Evolutionary conservation across 2,329 filamentous ascomycete species (phyloP).

Genomic region (Dothideomycetes sp.): DNA sequence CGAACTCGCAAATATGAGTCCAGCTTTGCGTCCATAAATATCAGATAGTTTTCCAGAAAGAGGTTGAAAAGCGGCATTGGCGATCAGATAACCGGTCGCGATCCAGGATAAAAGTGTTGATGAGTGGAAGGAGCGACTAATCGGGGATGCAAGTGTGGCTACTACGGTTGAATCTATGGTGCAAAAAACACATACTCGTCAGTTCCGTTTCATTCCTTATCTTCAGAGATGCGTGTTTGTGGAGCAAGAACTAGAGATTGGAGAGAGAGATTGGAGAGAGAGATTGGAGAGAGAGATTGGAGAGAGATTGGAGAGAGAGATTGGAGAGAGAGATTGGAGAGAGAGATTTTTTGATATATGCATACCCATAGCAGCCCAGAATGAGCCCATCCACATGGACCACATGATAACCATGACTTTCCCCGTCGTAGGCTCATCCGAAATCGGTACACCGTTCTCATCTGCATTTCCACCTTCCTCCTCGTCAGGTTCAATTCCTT

Average conservation of each 20-base stretch:
- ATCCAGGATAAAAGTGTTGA: constrained; percentile 80
- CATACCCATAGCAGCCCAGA: constrained; percentile 47
- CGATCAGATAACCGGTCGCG: constrained; percentile 77
- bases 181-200: not conserved
- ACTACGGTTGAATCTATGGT: constrained; percentile 65
- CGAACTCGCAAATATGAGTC: constrained; percentile 68
- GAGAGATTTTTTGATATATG: no score
- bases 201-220: not conserved
- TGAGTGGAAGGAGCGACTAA: constrained; percentile 73
- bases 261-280: no score
- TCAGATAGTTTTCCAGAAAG: constrained; percentile 79
- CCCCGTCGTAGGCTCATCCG: constrained; percentile 38
- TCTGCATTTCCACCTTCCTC: no score
- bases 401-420: constrained; percentile 41
- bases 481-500: constrained; percentile 24
- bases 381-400: constrained; percentile 45
- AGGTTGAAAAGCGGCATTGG: constrained; percentile 79
- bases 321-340: no score
- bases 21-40: constrained; percentile 72
- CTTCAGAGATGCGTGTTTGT: no score
- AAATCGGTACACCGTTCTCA: constrained; percentile 20
- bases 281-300: no score
- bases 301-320: no score
- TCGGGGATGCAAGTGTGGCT: constrained; percentile 74
- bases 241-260: no score